phyloP scores from a whole-genome alignment of 2,329 filamentous ascomycete genomes.

The Arachnomyces sp. region DNA sequence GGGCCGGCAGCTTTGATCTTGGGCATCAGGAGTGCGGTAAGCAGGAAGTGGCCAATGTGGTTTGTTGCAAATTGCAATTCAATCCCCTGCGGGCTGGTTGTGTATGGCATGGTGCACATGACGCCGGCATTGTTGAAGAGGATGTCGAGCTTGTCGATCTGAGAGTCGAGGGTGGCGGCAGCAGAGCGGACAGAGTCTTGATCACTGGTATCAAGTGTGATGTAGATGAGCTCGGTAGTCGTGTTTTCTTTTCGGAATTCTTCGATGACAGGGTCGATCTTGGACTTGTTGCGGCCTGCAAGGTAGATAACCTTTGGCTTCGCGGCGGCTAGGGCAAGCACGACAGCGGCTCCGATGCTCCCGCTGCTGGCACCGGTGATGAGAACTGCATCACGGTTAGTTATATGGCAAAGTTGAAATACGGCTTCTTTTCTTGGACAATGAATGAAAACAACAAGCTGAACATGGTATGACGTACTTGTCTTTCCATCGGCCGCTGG shows the following conservation, averaged over 20 bases:
- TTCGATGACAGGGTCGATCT: conserved; percentile 24
- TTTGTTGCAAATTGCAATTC: conserved; percentile 29
- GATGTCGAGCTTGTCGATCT: conserved; percentile 19
- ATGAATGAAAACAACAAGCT: too few relatives aligned
- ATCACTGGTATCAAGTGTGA: conserved; percentile 21
- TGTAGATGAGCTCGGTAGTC: neutral
- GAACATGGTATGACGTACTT: too few relatives aligned
- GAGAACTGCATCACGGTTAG: conserved; percentile 19
- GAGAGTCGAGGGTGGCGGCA: conserved; percentile 15
- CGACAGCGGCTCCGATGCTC: conserved; percentile 27
- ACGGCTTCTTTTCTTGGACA: too few relatives aligned
- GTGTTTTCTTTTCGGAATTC: conserved; percentile 2
- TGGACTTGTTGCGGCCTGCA: conserved; percentile 28
- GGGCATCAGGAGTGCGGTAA: conserved; percentile 23
- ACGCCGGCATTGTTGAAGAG: conserved; percentile 29
- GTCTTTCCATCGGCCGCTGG: too few relatives aligned
- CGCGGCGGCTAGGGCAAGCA: conserved; percentile 25
- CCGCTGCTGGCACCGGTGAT: conserved; percentile 32
- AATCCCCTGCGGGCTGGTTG: conserved; percentile 22
- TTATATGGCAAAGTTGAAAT: too few relatives aligned
- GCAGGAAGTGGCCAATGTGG: conserved; percentile 27
- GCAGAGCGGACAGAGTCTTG: conserved; percentile 20
- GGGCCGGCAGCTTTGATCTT: conserved; percentile 16
- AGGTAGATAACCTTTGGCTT: conserved; percentile 27
- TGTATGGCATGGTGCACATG: conserved; percentile 18